Base-by-base conservation (phyloP, 805 yeast species). In the Wickerhamiella shivajii region DNA sequence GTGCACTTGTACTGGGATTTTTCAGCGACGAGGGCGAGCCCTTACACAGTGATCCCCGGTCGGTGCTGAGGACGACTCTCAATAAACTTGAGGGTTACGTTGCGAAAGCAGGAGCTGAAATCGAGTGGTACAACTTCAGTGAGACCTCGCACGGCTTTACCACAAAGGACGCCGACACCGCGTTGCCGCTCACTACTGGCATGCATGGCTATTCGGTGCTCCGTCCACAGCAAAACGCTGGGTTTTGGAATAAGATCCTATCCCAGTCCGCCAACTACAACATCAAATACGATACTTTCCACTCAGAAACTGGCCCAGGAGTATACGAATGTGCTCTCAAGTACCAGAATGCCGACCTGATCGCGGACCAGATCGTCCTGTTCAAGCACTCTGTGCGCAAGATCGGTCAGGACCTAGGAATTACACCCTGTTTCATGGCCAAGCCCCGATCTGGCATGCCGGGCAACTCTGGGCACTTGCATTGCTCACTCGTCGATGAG, bases 231-330 rank as follows among this genome's bases (percentile, higher is more conserved):
- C 43, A 51, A 28, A 47, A 50, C 33, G 41, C 42, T 25, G 50
- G 45, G 23, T 52, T 44, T 38, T 53, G 44, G 37, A 44, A 49
- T 33, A 45, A 38, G 14, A 41, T 53, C 10, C 41, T 50, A 23
- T 36, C 47, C 10, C 33, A 43, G 11, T 39, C 49, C 30, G 24
- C 32, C 6, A 24, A 29, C 10, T 45, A 51, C 20, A 40, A 45
- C 27, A 42, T 49, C 7, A 44, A 44, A 11, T 39, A 53, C 17
- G 58, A 53, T 36, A 55, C 57, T 8, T 52, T 53, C 48, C 58
- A 53, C 33, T 50, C 57, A 3, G 58, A 53, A 25, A 51, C 57
- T 6, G 58, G 58, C 4, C 58, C 58, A 6, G 58, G 58, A 11
- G 58, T 53, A 6, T 50, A 44, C 26, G 58, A 53, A 31, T 56